Evolutionary conservation across 176 grass and related monocot genomes (phyloP).

Genomic region (Carex myosuroides): DNA sequence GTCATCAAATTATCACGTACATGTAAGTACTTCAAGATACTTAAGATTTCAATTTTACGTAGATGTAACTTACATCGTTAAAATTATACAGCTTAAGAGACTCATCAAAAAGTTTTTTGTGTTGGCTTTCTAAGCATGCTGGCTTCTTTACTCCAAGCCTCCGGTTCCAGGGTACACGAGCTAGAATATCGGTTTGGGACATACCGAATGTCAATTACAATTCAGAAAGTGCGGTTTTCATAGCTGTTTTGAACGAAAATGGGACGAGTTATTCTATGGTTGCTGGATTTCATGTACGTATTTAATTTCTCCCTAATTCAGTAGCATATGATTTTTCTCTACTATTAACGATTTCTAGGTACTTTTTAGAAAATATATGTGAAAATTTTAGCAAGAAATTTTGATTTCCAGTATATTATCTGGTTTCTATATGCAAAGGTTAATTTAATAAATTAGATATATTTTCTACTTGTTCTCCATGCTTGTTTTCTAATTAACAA

Average conservation of each 20-base stretch:
- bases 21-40: neutral
- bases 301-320: neutral
- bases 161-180: neutral
- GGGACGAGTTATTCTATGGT: neutral
- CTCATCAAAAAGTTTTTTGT: too few relatives aligned
- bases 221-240: neutral
- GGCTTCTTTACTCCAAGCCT: neutral
- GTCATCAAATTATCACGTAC: neutral
- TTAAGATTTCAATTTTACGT: neutral
- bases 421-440: too few relatives aligned
- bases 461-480: too few relatives aligned
- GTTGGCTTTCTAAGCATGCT: neutral
- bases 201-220: conserved; percentile 8
- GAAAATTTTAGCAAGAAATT: too few relatives aligned
- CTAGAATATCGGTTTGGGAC: conserved; percentile 10
- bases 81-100: too few relatives aligned
- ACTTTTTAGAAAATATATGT: neutral
- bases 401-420: too few relatives aligned
- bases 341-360: neutral
- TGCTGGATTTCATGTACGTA: conserved; percentile 11
- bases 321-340: neutral
- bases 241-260: neutral
- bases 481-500: too few relatives aligned
- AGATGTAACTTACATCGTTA: neutral
- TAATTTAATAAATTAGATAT: neutral